Evolutionary conservation across 805 yeast genomes (phyloP), one percentile per base, ranked within the genome.

Genomic region (Saccharomycopsis fermentans): DNA sequence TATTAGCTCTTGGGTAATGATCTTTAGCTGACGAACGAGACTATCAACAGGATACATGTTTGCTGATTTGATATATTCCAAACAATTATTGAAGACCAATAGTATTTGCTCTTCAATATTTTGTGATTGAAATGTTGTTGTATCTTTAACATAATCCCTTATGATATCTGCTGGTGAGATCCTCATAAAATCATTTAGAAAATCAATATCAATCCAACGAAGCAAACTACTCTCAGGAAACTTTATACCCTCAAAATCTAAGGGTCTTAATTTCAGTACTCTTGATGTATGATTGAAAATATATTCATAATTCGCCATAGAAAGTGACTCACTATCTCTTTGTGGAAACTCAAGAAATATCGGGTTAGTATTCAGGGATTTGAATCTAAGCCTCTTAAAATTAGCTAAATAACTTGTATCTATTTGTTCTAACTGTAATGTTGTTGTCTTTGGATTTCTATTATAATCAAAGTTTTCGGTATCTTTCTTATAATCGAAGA

Each of bases 361-460:
- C 8, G 58, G 56, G 29, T 56, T 58, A 21, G 35, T 16, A 29
- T 34, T 40, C 26, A 12, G 21, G 9, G 21, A 26, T 52, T 19
- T 53, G 11, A 34, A 52, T 19, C 14, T 53, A 6, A 37, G 52
- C 9, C 12, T 16, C 39, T 53, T 55, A 55, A 6, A 37, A 36
- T 29, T 43, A 19, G 17, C 51, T 14, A 11, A n/a, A 35, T 17
- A 14, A 21, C 16, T 24, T 9, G 36, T 47, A 17, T 21, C 53
- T 16, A 14, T 35, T 32, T 37, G 40, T 39, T 61, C 63, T 27
- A 61, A 27, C 19, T 61, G 62, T 4, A 56, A 19, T 4, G 63
- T 58, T 12, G 54, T 39, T 11, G 21, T 8, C n/a, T 52, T 35
- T n/a, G 63, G 63, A 37, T 37, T 54, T 53, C 63, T 51, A 24